Evolutionary conservation across 2,329 filamentous ascomycete species (phyloP), one percentile per base, ranked within the genome.

Genomic region (Fusarium tjaetaba): DNA sequence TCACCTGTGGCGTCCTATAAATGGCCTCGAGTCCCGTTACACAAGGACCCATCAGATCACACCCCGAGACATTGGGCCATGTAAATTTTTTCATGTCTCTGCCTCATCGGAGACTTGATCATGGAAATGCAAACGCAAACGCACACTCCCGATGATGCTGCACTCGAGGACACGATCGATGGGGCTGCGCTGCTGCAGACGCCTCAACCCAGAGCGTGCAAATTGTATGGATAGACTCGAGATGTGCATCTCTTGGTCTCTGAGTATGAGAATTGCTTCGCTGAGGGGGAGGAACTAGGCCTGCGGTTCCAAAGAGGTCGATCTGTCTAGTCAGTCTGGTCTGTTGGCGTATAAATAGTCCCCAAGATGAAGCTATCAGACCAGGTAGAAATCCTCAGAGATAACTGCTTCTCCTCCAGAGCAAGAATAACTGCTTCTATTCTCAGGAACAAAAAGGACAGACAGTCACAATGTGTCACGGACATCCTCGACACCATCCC

Each of bases 201-300:
- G 70, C 65, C 72, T 64, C 59, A 49, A 28, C 26, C 36, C 41
- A 65, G 49, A 66, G 41, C 46, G n/a, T 64, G 61, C 34, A 61
- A 68, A 51, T 62, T 71, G 66, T 65, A 81, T 84, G 20, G 89
- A 92, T 15, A 43, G 90, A 90, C 16, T 93, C 85, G 80, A 92
- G 91, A 75, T 93, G 89, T 71, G 88, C 67, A 65, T 59, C 36
- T 43, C 39, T 85, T 61, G 65, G 74, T 73, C 68, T 71, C 64
- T 63, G 55, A 86, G 85, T 11, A 88, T 89, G 71, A 92, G 84
- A 45, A 89, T 83, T 30, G 94, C 83, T 3, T 91, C 87, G 77
- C 93, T 92, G 36, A 41, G 92, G 81, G 4, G 90, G 91, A 32
- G 48, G 28, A 34, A 59, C 5, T 92, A 86, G 5, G 86, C 62